Base-by-base conservation (phyloP, 1,139 yeast species). In the Martiniozyma asiatica region DNA sequence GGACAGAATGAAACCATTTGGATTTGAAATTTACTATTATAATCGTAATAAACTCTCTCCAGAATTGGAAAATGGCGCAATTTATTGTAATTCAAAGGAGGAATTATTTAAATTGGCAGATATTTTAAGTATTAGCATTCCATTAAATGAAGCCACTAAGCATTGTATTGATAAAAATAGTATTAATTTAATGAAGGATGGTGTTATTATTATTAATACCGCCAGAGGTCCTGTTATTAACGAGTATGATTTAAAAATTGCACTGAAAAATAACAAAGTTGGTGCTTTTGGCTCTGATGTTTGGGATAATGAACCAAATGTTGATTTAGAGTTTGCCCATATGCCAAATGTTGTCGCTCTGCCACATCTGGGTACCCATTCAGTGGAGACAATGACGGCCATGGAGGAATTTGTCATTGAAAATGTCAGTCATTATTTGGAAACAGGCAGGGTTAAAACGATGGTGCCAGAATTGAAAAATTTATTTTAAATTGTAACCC, bases 311-410 rank as follows among this genome's bases (percentile, higher is more conserved):
- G 96, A 87, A 57, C 97, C 97, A 6, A 45, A 69, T 39, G 74
- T 73, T 13, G 64, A 76, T 22, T 53, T 61, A 43, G 82, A 76
- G 37, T 56, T 78, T 37, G 55, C 66, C 29, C 58, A 59, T 12
- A 50, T 69, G 43, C 71, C 72, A 4, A 69, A 72, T 36, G 82
- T 74, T 11, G 62, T 76, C 9, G 64, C 77, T 25, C 59, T 77
- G 42, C 93, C 93, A 13, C 93, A 84, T 50, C 71, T 79, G 76
- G 94, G 94, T 19, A 81, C 94, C 1, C 74, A 70, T 50, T 63
- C 89, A 2, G 51, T 55, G 27, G 76, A 73, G 44, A 69, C 80
- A 5, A 59, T 66, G 46, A 53, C 55, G 37, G 53, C 55, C 30
- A 68, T 73, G 73, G 81, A 74, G 50, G 64, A 58, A 35, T 59